phyloP scores from a whole-genome alignment of 2,329 filamentous ascomycete genomes.

The Pseudogymnoascus verrucosus region DNA sequence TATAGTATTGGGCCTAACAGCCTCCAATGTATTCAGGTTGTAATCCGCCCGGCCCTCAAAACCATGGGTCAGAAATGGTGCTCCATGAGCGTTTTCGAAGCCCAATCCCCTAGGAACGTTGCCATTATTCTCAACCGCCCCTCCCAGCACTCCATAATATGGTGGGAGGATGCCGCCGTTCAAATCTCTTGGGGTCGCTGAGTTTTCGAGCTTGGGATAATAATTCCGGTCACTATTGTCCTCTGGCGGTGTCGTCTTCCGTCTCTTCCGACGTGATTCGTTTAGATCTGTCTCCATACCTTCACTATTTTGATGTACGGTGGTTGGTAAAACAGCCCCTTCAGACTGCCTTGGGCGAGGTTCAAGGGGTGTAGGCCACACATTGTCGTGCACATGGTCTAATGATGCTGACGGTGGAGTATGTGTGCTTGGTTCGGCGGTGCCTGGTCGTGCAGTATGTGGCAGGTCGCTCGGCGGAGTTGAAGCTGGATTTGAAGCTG shows the following conservation, averaged over 20 bases:
- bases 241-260: constrained; percentile 31
- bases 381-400: neutral
- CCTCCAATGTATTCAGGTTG: neutral
- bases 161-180: neutral
- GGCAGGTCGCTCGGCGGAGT: neutral
- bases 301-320: neutral
- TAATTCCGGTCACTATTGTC: constrained; percentile 15
- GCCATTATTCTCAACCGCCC: neutral
- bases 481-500: neutral
- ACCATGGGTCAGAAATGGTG: neutral
- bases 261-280: constrained; percentile 35
- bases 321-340: neutral
- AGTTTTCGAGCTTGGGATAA: constrained; percentile 10
- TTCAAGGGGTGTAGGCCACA: neutral
- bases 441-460: neutral
- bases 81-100: neutral
- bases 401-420: neutral
- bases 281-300: constrained; percentile 25
- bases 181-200: constrained; percentile 6
- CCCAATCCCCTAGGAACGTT: neutral
- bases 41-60: neutral
- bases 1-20: neutral
- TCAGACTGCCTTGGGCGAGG: neutral
- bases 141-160: neutral
- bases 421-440: neutral